Evolutionary conservation across 306 rosid species (phyloP).

Genomic region (Ormosia emarginata): DNA sequence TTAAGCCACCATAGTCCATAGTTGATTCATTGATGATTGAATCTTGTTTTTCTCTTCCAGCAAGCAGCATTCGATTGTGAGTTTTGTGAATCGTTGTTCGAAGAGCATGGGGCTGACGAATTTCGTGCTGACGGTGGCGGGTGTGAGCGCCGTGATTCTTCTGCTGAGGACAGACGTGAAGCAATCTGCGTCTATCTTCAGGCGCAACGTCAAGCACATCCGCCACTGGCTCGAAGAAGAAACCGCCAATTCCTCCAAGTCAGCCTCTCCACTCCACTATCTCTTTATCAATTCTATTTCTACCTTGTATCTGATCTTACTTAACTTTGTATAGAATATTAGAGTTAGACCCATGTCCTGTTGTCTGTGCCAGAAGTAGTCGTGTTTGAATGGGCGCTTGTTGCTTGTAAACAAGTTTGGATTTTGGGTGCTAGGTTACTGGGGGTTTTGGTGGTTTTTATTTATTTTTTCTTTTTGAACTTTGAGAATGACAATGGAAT

Average conservation of each 20-base stretch:
- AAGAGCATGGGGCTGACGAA: conserved; percentile 55
- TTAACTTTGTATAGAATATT: no score
- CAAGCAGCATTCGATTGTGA: no score
- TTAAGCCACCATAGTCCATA: no score
- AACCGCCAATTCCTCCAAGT: conserved; percentile 42
- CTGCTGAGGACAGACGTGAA: conserved; percentile 50
- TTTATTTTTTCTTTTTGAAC: background rate
- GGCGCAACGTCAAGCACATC: conserved; percentile 44
- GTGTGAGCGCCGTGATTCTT: conserved; percentile 45
- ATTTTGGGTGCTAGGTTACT: background rate
- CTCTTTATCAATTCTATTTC: background rate
- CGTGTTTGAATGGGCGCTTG: no score
- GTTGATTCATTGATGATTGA: no score
- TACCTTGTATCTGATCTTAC: no score
- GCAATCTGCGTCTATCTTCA: conserved; percentile 38
- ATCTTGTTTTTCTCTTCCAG: no score
- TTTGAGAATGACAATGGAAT: background rate
- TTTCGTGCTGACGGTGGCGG: conserved; percentile 48
- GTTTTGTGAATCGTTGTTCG: no score
- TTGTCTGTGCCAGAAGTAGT: no score
- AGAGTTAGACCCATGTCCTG: no score
- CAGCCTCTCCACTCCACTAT: background rate
- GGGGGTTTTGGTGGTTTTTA: no score
- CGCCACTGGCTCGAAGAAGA: conserved; percentile 57
- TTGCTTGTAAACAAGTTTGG: background rate